Evolutionary conservation across 345 rosid species (phyloP).

Genomic region (Durio zibethinus): DNA sequence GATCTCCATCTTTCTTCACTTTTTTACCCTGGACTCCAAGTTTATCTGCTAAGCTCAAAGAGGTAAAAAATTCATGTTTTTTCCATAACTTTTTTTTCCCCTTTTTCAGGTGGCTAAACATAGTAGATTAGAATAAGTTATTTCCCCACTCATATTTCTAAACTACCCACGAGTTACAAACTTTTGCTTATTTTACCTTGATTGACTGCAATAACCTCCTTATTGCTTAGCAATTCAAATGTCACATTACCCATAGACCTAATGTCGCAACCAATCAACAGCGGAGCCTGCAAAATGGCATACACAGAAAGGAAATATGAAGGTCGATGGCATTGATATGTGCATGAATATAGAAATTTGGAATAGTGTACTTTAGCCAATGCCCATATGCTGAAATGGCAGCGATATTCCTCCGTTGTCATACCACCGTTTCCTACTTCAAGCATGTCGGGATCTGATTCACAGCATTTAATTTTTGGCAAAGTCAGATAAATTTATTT

Average conservation of each 20-base stretch:
- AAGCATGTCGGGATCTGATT: conserved; percentile 71
- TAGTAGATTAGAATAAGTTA: not conserved
- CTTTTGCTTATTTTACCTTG: conserved; percentile 37
- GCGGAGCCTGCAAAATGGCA: conserved; percentile 37
- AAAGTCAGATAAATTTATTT: not conserved
- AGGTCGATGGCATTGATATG: not conserved
- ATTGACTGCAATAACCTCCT: conserved; percentile 56
- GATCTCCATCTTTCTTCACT: conserved; percentile 41
- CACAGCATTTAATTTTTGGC: not conserved
- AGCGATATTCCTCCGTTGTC: conserved; percentile 58
- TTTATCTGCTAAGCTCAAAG: conserved; percentile 28
- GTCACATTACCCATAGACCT: conserved; percentile 40
- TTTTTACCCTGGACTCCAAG: conserved; percentile 65
- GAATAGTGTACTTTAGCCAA: conserved; percentile 41
- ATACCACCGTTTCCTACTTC: conserved; percentile 78
- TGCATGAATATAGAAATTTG: not conserved
- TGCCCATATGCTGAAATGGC: conserved; percentile 77
- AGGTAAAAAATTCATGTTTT: not conserved
- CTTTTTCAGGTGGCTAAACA: not conserved
- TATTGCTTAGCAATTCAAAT: conserved; percentile 37
- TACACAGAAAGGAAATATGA: not conserved
- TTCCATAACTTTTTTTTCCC: too few species aligned
- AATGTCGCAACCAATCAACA: conserved; percentile 56
- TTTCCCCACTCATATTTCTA: not conserved
- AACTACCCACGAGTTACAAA: not conserved